Evolutionary conservation across 2,329 filamentous ascomycete species (phyloP).

Genomic region (Pyrenophora seminiperda): DNA sequence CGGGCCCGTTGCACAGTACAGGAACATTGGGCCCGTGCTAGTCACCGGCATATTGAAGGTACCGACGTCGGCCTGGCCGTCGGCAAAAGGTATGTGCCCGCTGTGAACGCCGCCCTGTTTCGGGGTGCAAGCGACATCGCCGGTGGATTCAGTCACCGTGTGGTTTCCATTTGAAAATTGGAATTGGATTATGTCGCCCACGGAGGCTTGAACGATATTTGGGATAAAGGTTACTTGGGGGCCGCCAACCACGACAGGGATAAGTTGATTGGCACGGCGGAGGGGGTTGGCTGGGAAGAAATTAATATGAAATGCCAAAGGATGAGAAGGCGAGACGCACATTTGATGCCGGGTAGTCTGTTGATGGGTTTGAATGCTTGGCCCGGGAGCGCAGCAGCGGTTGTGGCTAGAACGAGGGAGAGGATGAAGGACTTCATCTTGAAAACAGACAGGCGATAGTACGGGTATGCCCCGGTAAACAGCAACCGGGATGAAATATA

Average conservation of each 20-base stretch:
- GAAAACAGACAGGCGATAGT: not conserved
- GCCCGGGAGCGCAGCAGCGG: constrained; percentile 24
- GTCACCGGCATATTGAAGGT: constrained; percentile 41
- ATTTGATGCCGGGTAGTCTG: constrained; percentile 9
- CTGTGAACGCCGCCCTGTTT: constrained; percentile 36
- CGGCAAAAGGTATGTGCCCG: constrained; percentile 38
- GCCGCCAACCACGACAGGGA: constrained; percentile 40
- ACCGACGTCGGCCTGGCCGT: constrained; percentile 37
- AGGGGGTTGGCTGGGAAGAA: constrained; percentile 22
- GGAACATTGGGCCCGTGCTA: constrained; percentile 36
- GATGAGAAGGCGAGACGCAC: not conserved
- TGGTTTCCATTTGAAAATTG: constrained; percentile 43
- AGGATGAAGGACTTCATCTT: constrained; percentile 26
- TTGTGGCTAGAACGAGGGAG: constrained; percentile 17
- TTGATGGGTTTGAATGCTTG: constrained; percentile 7
- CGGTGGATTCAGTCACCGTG: constrained; percentile 38
- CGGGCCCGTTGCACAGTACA: constrained; percentile 41
- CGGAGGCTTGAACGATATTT: constrained; percentile 33
- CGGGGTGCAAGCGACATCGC: constrained; percentile 33
- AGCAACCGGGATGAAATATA: not conserved
- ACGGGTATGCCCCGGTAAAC: constrained; percentile 1
- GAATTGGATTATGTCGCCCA: constrained; percentile 40
- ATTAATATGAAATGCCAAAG: not conserved
- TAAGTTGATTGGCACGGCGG: constrained; percentile 30
- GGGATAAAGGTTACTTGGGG: constrained; percentile 38